A percentile compares a stretch with the other conserved stretches of the same genome.
These are phyloP conservation scores for Vanderwaltozyma verrucispora DNA, from an alignment of 805 yeast species.

Conservation along the genomic window DNA sequence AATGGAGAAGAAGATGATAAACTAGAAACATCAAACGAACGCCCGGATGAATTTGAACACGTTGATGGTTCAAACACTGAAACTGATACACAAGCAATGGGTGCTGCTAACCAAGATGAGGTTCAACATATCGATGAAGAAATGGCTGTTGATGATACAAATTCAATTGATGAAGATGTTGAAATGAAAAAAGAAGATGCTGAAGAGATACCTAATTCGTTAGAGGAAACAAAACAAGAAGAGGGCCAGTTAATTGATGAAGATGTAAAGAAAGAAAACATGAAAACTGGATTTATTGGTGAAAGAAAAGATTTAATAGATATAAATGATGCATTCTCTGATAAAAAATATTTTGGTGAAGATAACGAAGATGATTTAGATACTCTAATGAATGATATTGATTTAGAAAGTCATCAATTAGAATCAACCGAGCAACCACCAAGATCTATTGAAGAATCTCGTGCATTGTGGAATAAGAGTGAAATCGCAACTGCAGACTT, in stretches of 20 bases:
- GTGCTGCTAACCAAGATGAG: conserved; percentile 77
- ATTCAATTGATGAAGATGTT: conserved; percentile 27
- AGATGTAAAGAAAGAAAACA: conserved; percentile 21
- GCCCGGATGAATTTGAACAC: conserved; percentile 82
- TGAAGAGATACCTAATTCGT: conserved; percentile 21
- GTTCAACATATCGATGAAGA: conserved; percentile 67
- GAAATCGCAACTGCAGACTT: conserved; percentile 81
- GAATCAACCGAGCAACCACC: conserved; percentile 31
- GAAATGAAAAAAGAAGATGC: conserved; percentile 29
- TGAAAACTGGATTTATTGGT: conserved; percentile 42
- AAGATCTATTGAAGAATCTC: conserved; percentile 52
- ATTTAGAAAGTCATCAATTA: conserved; percentile 24
- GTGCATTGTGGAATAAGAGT: conserved; percentile 71
- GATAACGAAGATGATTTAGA: conserved; percentile 22
- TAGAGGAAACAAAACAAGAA: conserved; percentile 19
- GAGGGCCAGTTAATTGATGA: conserved; percentile 16
- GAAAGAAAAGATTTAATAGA: conserved; percentile 29
- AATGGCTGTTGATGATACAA: conserved; percentile 70
- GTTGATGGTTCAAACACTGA: conserved; percentile 71
- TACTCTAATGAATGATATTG: conserved; percentile 26
- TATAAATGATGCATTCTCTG: conserved; percentile 15
- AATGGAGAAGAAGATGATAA: conserved; percentile 38
- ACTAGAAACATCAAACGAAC: conserved; percentile 43
- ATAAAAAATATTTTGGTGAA: conserved; percentile 35
- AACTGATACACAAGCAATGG: conserved; percentile 82